These are phyloP conservation scores for Aspergillus brasiliensis DNA, from an alignment of 2,329 filamentous ascomycete species.

Conservation along the genomic window DNA sequence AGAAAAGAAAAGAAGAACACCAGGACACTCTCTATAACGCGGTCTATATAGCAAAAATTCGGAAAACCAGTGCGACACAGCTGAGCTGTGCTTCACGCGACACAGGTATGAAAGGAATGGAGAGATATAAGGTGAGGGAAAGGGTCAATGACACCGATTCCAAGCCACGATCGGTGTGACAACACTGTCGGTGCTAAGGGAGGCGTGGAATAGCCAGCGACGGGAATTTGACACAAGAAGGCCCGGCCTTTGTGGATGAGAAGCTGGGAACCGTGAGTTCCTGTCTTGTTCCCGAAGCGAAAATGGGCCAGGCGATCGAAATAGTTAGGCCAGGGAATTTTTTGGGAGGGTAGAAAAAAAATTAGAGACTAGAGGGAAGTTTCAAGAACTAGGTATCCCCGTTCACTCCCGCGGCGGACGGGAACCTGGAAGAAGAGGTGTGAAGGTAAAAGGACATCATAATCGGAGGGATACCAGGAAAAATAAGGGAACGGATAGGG, in stretches of 20 bases:
- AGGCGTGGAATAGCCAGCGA: conserved; percentile 15
- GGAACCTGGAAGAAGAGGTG: conserved; percentile 38
- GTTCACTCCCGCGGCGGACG: conserved; percentile 50
- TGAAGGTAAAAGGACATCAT: conserved; percentile 41
- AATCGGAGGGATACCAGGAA: conserved; percentile 26
- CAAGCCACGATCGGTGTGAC: conserved; percentile 4
- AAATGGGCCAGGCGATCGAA: conserved; percentile 30
- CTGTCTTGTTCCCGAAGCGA: conserved; percentile 15
- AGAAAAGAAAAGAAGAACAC: conserved; percentile 12
- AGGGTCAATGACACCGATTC: conserved; percentile 15
- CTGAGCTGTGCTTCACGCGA: conserved; percentile 17
- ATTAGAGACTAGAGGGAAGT: conserved; percentile 14
- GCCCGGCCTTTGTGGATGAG: conserved; percentile 11
- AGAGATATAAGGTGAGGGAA: conserved; percentile 10
- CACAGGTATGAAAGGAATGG: conserved; percentile 18
- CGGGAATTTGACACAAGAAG: conserved; percentile 13
- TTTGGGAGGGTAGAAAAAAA: conserved; percentile 15
- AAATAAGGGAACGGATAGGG: conserved; percentile 22
- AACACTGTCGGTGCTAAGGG: conserved; percentile 16
- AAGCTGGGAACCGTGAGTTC: conserved; percentile 18
- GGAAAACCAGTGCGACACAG: background rate
- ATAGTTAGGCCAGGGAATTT: conserved; percentile 29
- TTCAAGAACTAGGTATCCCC: conserved; percentile 38
- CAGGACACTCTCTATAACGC: conserved; percentile 13
- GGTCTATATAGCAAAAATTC: conserved; percentile 4